Evolutionary conservation across 2,329 filamentous ascomycete genomes (phyloP).

Genomic region (Fonsecaea pugnacius): DNA sequence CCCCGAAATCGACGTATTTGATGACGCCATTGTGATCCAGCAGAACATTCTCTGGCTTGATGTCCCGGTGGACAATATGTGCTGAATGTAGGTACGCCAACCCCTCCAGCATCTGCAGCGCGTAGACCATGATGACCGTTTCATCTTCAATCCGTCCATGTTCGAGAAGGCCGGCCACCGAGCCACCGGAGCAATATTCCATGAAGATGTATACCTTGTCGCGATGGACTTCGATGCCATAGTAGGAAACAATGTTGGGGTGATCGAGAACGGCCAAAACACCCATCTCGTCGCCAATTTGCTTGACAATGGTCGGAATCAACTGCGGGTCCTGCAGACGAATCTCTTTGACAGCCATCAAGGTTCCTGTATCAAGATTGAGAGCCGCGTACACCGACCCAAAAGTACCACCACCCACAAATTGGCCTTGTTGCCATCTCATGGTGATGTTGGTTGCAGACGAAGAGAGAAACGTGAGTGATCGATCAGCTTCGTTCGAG

Average conservation of each 20-base stretch:
- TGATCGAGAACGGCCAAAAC: slow-evolving; percentile 95
- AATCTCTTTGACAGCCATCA: slow-evolving; percentile 99
- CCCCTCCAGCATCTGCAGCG: slow-evolving; percentile 89
- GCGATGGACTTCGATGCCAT: slow-evolving; percentile 95
- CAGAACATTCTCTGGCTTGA: slow-evolving; percentile 97
- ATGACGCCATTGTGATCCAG: slow-evolving; percentile 98
- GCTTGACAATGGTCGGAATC: slow-evolving; percentile 88
- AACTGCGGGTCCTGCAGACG: slow-evolving; percentile 93
- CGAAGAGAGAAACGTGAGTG: slow-evolving; percentile 88
- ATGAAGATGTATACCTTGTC: slow-evolving; percentile 99
- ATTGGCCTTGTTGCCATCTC: slow-evolving; percentile 98
- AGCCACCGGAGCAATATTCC: slow-evolving; percentile 98
- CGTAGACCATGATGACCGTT: slow-evolving; percentile 95
- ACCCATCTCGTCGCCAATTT: slow-evolving; percentile 96
- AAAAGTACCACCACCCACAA: slow-evolving; percentile 94
- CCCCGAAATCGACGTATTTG: slow-evolving; percentile 98
- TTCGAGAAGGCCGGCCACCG: slow-evolving; percentile 83
- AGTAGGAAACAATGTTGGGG: slow-evolving; percentile 96
- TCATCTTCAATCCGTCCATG: slow-evolving; percentile 98
- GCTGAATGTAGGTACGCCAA: slow-evolving; percentile 91
- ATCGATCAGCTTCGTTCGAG: slow-evolving; percentile 93
- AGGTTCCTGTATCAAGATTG: slow-evolving; percentile 91
- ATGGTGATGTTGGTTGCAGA: slow-evolving; percentile 94
- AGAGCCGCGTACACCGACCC: slow-evolving; percentile 97
- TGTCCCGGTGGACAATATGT: slow-evolving; percentile 91